Base-by-base conservation (phyloP, 2,329 filamentous ascomycete species). In the Fusarium sambucinum region DNA sequence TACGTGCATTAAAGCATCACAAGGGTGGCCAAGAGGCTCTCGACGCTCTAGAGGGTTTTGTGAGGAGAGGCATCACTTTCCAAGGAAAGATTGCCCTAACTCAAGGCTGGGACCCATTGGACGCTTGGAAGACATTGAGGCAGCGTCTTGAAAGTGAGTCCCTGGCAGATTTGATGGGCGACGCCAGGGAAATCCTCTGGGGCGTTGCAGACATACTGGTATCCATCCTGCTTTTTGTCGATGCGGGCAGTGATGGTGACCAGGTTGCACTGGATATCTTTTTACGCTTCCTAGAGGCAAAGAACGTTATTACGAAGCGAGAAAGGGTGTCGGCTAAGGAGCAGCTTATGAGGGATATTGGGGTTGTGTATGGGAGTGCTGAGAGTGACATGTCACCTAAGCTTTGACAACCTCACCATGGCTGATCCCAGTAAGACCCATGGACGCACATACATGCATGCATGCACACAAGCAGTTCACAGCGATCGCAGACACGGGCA, bases 1-100 rank as follows among this genome's bases (percentile, higher is more conserved):
- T 85, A 16, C 75, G 83, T 21, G 82, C 83, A 0, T 59, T 87
- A 41, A 85, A 84, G 63, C 82, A 86, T 33, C 76, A 81, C 1
- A 76, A 76, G 25, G 74, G 63, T 2, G 83, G 79, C 6, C 71
- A 56, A 13, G 77, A 75, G 12, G 78, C 76, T 33, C 62, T 84
- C 5, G 75, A 79, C n/a, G 83, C 82, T 2, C 70, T 87, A 21
- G 81, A 81, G 19, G 75, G 75, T 42, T 74, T 86, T 42, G 72
- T 85, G 11, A 60, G 35, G 6, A 70, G 63, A 16, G 71, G 74
- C 1, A 66, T 45, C 13, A 62, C 27, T 0, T 73, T 78, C 44
- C 63, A 72, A 32, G 76, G 73, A 7, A 70, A 74, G 32, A 46
- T 64, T 14, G 37, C 63, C 0, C 72, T 70, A 63, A 69, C 73